phyloP scores from a whole-genome alignment of 225 moss, liverwort and hornwort species.

The Antitrichia curtipendula region DNA sequence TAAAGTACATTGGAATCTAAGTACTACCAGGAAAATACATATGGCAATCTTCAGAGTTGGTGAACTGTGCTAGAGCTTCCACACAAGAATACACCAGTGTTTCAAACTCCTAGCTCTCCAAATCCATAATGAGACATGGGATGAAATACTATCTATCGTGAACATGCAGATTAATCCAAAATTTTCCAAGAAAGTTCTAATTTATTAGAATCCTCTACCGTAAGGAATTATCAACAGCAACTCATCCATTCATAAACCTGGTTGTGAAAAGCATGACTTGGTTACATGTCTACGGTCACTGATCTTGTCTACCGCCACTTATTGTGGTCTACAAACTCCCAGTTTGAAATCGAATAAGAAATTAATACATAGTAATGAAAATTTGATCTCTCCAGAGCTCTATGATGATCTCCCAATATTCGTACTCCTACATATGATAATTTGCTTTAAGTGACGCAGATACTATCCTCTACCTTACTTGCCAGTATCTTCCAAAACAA shows the following conservation, averaged over 20 bases:
- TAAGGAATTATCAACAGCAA: background rate
- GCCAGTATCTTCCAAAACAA: background rate
- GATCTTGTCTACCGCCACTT: background rate
- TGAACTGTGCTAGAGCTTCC: background rate
- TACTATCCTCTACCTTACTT: background rate
- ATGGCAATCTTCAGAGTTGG: background rate
- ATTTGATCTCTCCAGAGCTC: background rate
- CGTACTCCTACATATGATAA: background rate
- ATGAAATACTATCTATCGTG: background rate
- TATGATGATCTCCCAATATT: background rate
- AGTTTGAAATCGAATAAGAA: background rate
- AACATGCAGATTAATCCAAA: background rate
- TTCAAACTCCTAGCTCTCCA: background rate
- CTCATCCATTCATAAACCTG: background rate
- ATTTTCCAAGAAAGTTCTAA: background rate
- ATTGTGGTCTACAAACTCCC: background rate
- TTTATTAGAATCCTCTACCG: background rate
- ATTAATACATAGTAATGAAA: background rate
- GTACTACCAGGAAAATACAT: background rate
- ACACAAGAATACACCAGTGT: background rate
- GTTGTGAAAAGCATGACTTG: background rate
- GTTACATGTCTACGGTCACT: background rate
- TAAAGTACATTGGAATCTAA: background rate
- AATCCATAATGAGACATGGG: background rate
- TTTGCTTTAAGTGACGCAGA: background rate